Evolutionary conservation across 805 yeast genomes (phyloP), one percentile per base, ranked within the genome.

Genomic region (Candida boleticola): DNA sequence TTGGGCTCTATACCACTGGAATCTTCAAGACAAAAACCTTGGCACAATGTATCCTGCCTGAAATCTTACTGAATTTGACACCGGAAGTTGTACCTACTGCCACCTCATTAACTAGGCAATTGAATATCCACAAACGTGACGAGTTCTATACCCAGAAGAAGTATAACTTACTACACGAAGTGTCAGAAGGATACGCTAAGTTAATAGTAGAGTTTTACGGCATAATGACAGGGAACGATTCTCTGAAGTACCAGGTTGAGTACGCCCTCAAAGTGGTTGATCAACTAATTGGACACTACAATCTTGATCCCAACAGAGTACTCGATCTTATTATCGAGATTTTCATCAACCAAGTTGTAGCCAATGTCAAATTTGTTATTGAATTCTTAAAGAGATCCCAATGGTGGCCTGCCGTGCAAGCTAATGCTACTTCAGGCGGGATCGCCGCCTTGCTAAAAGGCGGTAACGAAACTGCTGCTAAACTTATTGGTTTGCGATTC

Each of bases 141-240:
- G 64, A 71, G 57, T 53, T 64, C 52, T 67, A 68, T 57, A 66
- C 80, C 41, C 68, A 79, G 45, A 72, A 72, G 54, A 79, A 82
- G 48, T 88, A 69, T 63, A 84, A 85, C 44, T 64, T 89, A 14
- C 52, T 87, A 5, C 77, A 80, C 38, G 96, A 90, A 58, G 85
- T 85, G 46, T 67, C 80, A 19, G 89, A 84, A 54, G 97, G 97
- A 0, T 89, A 79, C 60, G 61, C 95, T 10, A 82, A 80, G 50
- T 64, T 86, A 25, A 58, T 80, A 0, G 71, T 72, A 2, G 78
- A 82, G 37, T 47, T 84, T 10, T 58, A 65, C 41, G 47, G 61
- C 2, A 69, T 79, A 1, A 63, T 76, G 40, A 51, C 54, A 20
- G 27, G 45, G 17, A 68, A 71, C 26, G 63, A 65, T 2, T 73